A percentile compares a stretch with the other conserved stretches of the same genome.
phyloP scores from a whole-genome alignment of 129 eudicot species.

The Lactuca sativa region DNA sequence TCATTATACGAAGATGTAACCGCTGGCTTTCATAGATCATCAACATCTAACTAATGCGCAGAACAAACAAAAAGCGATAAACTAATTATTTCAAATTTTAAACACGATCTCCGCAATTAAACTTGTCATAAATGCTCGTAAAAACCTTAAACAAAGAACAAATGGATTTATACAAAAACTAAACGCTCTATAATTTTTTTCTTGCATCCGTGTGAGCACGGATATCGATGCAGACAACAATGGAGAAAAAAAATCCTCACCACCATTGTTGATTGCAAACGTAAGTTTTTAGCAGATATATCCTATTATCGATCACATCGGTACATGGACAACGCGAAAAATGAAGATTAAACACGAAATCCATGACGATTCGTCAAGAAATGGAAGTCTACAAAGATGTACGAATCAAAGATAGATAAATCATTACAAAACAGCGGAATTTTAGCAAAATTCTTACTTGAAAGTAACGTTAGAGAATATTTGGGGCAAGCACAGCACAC shows the following conservation, averaged over 20 bases:
- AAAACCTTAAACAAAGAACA: not conserved
- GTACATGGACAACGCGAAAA: not conserved
- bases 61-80: not conserved
- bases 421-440: not conserved
- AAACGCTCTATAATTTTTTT: not conserved
- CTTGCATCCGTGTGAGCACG: constrained; percentile 12
- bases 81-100: not conserved
- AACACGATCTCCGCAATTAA: constrained; percentile 11
- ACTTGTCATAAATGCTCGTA: not conserved
- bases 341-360: not conserved
- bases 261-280: not conserved
- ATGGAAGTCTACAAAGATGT: not conserved
- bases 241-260: not conserved
- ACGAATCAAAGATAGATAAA: not conserved
- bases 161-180: not conserved
- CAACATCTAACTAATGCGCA: constrained; percentile 2
- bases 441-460: constrained; percentile 8
- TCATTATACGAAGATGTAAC: not conserved
- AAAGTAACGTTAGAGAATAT: not conserved
- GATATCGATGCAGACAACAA: not conserved
- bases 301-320: not conserved
- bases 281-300: not conserved
- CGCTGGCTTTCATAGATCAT: not conserved
- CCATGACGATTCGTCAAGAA: not conserved
- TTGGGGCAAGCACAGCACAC: too few species aligned